These are phyloP conservation scores for Fonsecaea erecta DNA, from an alignment of 2,329 filamentous ascomycete species.

Conservation along the genomic window DNA sequence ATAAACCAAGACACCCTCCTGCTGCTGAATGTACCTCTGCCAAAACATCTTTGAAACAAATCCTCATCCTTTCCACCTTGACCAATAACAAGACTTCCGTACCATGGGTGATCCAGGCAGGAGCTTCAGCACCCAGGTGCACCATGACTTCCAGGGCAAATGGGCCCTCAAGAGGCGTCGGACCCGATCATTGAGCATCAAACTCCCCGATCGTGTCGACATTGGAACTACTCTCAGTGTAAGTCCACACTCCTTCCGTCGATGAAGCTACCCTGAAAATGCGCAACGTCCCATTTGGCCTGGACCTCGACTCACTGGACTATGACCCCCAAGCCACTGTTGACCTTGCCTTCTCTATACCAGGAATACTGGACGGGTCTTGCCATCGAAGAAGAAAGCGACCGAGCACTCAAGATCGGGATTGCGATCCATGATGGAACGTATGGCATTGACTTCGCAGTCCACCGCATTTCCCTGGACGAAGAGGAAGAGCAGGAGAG, in stretches of 20 bases:
- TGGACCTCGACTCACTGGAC: neutral
- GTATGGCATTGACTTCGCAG: conserved; percentile 37
- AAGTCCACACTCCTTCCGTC: conserved; percentile 10
- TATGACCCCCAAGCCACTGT: neutral
- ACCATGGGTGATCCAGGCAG: conserved; percentile 24
- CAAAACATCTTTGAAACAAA: neutral
- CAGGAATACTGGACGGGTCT: conserved; percentile 36
- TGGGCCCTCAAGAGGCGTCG: conserved; percentile 27
- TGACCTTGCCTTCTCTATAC: conserved; percentile 2
- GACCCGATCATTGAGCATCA: conserved; percentile 23
- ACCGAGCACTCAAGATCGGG: conserved; percentile 29
- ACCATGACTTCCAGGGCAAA: conserved; percentile 31
- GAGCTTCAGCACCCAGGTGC: conserved; percentile 26
- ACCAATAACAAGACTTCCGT: neutral
- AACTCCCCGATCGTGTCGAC: conserved; percentile 26
- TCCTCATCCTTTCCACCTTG: neutral
- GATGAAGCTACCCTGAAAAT: too few species aligned
- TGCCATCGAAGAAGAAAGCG: conserved; percentile 31
- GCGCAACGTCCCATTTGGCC: neutral
- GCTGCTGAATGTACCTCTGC: neutral
- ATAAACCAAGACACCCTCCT: neutral
- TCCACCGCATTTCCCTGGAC: conserved; percentile 32
- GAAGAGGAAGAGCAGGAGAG: conserved; percentile 24
- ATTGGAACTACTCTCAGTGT: conserved; percentile 32
- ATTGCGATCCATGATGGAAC: conserved; percentile 37